Base-by-base conservation (phyloP, 139 green algal genomes). In the Astrephomene gubernaculifera region DNA sequence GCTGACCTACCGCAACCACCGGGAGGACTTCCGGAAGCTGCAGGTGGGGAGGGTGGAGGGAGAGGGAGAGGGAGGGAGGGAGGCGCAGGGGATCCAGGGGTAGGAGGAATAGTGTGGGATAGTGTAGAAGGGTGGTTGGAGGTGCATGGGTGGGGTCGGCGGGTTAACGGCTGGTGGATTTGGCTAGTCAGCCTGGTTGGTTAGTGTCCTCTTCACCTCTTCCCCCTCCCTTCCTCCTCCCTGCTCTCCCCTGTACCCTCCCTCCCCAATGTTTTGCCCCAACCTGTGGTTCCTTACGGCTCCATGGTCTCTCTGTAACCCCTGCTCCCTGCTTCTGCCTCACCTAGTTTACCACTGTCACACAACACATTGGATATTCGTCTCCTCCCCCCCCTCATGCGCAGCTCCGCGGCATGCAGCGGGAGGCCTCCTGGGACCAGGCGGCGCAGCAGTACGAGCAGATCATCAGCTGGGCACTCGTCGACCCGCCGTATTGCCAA, bases 401-500 rank as follows among this genome's bases (percentile, higher is more conserved):
- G 27, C 79, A 91, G 92, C 69, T 84, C 54, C 89, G 93, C 19
- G 95, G 96, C 86, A 98, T 98, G 95, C 21, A 90, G 72, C 90
- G 92, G 22, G 94, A 98, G 86, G 83, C 90, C 61, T 94, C 86
- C 33, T 98, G 95, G 95, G 89, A 96, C 63, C 76, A 88, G 24
- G 93, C 95, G 14, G 95, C 95, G 12, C 64, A 92, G 79, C 86
- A 96, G 86, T 98, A 98, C 73, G 96, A 98, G 88, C 90, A 96
- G 84, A 90, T 92, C 61, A 87, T 92, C 57, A 83, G 68, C 31
- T 92, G 88, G 88, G 81, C 88, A 1, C 2, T 85, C 6, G 63
- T 86, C 36, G 88, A 92, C 27, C 31, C 71, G 69, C 81, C 88
- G 35, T 92, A 90, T 52, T 88, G 83, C 83, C 54, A 64, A 1